Evolutionary conservation across 108 stramenopile genomes (phyloP), one percentile per base, ranked within the genome.

Genomic region (Cyclostephanos invisitatus): DNA sequence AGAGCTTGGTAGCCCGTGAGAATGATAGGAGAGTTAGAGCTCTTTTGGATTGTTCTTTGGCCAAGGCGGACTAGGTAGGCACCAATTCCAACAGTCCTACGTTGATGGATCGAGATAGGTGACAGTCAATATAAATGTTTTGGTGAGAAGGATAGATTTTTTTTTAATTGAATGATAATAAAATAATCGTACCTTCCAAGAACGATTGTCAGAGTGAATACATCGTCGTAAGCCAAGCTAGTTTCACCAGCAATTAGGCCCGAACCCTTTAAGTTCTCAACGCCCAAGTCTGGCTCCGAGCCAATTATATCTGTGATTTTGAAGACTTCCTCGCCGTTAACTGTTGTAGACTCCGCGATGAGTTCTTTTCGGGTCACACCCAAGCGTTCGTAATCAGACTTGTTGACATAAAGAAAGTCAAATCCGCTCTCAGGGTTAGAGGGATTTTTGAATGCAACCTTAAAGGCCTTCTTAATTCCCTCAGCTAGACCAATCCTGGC

Each of bases 171-270:
- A 36, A 5, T 49, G 0, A 55, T 14, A 46, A 22, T 53, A 22
- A 14, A 17, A 21, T 25, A 56, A 32, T 22, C 78, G 57, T 29
- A 80, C 75, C 87, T 75, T 58, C 97, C 96, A 11, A 96, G 87
- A 6, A 97, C 98, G 73, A 96, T 83, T 3, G 98, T 98, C 79
- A 99, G 82, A 22, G 99, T 99, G 87, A 98, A 98, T 67, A 95
- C 90, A 37, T 98, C 96, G 29, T 97, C 78, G 81, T 99, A 99
- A 24, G 99, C 98, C 32, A 74, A 55, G 68, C 96, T 89, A 7
- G 99, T 99, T 83, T 98, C 99, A 24, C 99, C 99, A 42, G 99
- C 99, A 81, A 99, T 99, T 44, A 96, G 74, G 12, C 98, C 99
- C 35, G 94, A 95, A 44, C 99, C 99, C 63, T 95, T 95, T 55